phyloP scores from a whole-genome alignment of 768 basidiomycete genomes.

The Trametes cinnabarina region DNA sequence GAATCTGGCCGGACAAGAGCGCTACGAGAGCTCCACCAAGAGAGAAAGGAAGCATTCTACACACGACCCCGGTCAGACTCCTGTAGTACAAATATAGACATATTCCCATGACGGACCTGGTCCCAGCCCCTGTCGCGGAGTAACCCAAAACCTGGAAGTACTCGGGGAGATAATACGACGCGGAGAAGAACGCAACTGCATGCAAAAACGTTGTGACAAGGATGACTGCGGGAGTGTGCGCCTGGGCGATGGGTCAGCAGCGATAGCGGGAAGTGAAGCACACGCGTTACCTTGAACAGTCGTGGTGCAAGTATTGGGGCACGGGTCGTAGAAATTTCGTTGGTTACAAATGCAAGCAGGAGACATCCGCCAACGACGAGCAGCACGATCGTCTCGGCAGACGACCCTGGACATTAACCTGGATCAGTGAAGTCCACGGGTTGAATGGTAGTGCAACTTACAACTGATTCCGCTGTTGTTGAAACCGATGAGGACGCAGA shows the following conservation, averaged over 20 bases:
- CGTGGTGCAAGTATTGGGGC: constrained; percentile 77
- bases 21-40: constrained; percentile 55
- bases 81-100: neutral
- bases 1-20: constrained; percentile 51
- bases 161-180: constrained; percentile 65
- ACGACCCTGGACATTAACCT: constrained; percentile 46
- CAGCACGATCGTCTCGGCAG: constrained; percentile 56
- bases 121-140: constrained; percentile 65
- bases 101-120: constrained; percentile 41
- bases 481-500: constrained; percentile 72
- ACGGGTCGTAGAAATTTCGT: constrained; percentile 59
- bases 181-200: constrained; percentile 58
- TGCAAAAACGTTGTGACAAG: constrained; percentile 61
- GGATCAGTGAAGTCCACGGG: neutral
- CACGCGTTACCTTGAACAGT: constrained; percentile 54
- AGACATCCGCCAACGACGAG: constrained; percentile 55
- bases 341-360: constrained; percentile 49
- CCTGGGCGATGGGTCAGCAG: constrained; percentile 44
- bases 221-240: constrained; percentile 56
- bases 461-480: constrained; percentile 66
- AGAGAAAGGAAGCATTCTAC: constrained; percentile 72
- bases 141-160: constrained; percentile 77
- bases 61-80: neutral
- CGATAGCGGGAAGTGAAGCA: constrained; percentile 12
- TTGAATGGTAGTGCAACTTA: constrained; percentile 32